Evolutionary conservation across 805 yeast genomes (phyloP), one percentile per base, ranked within the genome.

Genomic region (Danielozyma ontarioensis): DNA sequence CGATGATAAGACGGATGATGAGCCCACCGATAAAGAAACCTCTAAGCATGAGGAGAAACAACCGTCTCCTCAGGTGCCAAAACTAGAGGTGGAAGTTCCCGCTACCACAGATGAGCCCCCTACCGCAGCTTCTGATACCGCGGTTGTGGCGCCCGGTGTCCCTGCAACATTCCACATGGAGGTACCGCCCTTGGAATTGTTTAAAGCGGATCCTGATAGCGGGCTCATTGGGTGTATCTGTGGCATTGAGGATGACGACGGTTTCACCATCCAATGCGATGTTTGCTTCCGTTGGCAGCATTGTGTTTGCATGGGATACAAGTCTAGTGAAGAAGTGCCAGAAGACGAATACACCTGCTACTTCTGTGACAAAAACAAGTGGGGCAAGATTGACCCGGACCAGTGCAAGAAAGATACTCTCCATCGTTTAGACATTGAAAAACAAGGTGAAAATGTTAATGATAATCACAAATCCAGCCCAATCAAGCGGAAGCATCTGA

Each of bases 281-380:
- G 71, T 76, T 22, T 89, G 97, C 57, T 80, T 75, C 56, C 76
- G 95, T 41, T 89, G 97, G 97, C 96, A 89, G 54, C 97, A 89
- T 61, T 88, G 93, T 17, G 68, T 76, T n/a, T 89, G 97, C 58
- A 85, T 87, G 75, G 83, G 82, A 5, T 85, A 84, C 36, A 68
- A 68, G 28, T 74, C 80, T 28, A 76, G 74, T 37, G 82, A 76
- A 25, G 80, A 83, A 31, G 94, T 80, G 0, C 96, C 96, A 0
- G 96, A 87, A 35, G 77, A 76, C 33, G 69, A 60, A 36, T 89
- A 83, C 52, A 64, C 76, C 18, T 89, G 97, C 52, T 84, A 83
- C 50, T 69, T 69, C 29, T 89, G 97, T 60, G 81, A 80, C 36
- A 53, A 61, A 29, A 36, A 42, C 16, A 62, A 66, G 35, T 59